These are phyloP conservation scores for Quambalaria eucalypti DNA, from an alignment of 1,284 basidiomycete genomes.

Conservation along the genomic window DNA sequence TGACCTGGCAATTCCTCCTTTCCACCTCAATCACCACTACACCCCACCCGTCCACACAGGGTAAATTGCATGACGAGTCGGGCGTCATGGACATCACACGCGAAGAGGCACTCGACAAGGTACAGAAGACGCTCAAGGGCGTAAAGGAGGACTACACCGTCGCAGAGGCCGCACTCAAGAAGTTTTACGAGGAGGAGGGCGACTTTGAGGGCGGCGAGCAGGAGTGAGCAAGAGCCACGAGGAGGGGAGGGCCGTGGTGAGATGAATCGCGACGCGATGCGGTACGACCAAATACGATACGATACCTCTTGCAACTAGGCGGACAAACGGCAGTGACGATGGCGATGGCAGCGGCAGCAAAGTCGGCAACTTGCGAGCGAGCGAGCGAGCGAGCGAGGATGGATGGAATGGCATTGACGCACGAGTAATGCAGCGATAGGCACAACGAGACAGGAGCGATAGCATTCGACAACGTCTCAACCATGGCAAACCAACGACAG, in stretches of 20 bases:
- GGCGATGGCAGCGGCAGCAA: too few species aligned
- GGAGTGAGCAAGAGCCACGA: neutral
- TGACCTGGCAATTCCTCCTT: too few species aligned
- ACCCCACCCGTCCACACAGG: slow-evolving; percentile 51
- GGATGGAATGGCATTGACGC: too few species aligned
- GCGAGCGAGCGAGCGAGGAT: too few species aligned
- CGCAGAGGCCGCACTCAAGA: slow-evolving; percentile 36
- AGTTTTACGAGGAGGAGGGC: slow-evolving; percentile 48
- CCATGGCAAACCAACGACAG: too few species aligned
- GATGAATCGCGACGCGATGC: neutral
- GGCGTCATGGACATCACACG: slow-evolving; percentile 22
- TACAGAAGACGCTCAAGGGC: slow-evolving; percentile 20
- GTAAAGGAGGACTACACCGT: slow-evolving; percentile 30
- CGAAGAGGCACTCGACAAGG: slow-evolving; percentile 24
- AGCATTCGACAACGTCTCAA: too few species aligned
- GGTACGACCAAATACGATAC: neutral
- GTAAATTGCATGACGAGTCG: slow-evolving; percentile 51
- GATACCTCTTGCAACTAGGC: neutral
- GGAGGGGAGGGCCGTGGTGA: neutral
- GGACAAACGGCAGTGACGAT: neutral
- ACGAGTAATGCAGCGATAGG: too few species aligned
- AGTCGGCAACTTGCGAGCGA: too few species aligned
- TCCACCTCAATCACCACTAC: too few species aligned
- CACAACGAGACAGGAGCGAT: too few species aligned
- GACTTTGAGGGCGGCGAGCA: slow-evolving; percentile 43